Percentiles rank a stretch among this genome's conserved stretches.
These are phyloP conservation scores for Corylus avellana DNA, from an alignment of 306 rosid species.

Conservation along the genomic window DNA sequence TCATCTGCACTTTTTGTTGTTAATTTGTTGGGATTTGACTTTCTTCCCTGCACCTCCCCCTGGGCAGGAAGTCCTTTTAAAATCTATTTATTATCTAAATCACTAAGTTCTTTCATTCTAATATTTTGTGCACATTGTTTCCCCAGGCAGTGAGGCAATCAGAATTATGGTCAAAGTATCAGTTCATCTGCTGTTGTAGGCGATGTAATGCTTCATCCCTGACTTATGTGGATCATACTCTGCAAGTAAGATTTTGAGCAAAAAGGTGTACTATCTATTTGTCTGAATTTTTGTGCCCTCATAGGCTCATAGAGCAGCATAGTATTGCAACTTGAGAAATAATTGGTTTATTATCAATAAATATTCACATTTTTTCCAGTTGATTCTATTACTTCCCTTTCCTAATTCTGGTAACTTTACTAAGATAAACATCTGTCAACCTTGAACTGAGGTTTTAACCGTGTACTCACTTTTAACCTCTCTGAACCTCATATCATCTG, in stretches of 20 bases:
- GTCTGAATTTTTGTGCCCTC: not conserved
- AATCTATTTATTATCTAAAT: not conserved
- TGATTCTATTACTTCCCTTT: not conserved
- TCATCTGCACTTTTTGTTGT: not conserved
- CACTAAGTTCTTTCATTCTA: not conserved
- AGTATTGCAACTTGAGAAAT: not conserved
- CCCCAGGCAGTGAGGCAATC: conserved; percentile 59
- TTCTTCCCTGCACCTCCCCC: too few relatives aligned
- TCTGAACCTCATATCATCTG: not conserved
- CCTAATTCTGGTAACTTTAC: not conserved
- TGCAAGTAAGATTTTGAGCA: conserved; percentile 56
- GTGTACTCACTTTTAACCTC: not conserved
- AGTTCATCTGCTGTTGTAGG: conserved; percentile 59
- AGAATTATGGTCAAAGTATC: conserved; percentile 75
- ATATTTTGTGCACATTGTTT: conserved; percentile 4
- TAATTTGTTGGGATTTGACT: not conserved
- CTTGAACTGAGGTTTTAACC: not conserved
- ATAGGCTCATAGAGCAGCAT: not conserved
- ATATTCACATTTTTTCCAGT: not conserved
- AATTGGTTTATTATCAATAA: not conserved
- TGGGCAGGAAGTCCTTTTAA: not conserved
- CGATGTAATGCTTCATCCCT: conserved; percentile 51
- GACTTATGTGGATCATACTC: conserved; percentile 54
- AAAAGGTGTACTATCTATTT: conserved; percentile 2
- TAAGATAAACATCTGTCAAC: not conserved